Evolutionary conservation across 2,329 filamentous ascomycete genomes (phyloP).

Genomic region (Didymella pinodella): DNA sequence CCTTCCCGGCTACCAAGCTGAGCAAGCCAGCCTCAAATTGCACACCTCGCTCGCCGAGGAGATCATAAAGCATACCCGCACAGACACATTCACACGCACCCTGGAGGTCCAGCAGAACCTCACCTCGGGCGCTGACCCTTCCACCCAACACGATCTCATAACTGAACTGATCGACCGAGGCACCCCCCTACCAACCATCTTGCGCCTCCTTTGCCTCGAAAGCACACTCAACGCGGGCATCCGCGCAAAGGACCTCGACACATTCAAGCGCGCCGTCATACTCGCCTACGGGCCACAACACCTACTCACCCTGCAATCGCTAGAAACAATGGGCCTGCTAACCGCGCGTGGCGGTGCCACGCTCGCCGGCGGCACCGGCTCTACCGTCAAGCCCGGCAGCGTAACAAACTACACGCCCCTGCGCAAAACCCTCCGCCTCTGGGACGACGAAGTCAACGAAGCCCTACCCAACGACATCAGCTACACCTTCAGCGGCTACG

Average conservation of each 20-base stretch:
- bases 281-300: constrained; percentile 97
- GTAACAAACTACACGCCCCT: constrained; percentile 89
- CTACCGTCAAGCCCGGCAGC: constrained; percentile 45
- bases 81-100: constrained; percentile 85
- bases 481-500: constrained; percentile 98
- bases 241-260: constrained; percentile 86
- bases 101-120: constrained; percentile 96
- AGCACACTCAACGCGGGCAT: constrained; percentile 90
- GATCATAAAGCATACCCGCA: constrained; percentile 90
- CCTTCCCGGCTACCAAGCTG: constrained; percentile 88
- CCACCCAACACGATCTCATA: constrained; percentile 86
- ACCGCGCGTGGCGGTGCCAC: constrained; percentile 61
- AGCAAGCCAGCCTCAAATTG: constrained; percentile 89
- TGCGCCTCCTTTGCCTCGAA: constrained; percentile 88
- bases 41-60: constrained; percentile 94
- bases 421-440: constrained; percentile 84
- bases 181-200: constrained; percentile 78
- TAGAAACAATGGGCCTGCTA: constrained; percentile 90
- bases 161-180: constrained; percentile 94
- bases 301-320: constrained; percentile 82
- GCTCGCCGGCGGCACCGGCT: constrained; percentile 56
- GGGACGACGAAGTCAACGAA: constrained; percentile 96
- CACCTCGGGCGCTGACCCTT: constrained; percentile 87
- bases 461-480: constrained; percentile 92
- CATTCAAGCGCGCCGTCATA: constrained; percentile 84